Evolutionary conservation across 352 stramenopile species (phyloP), one percentile per base, ranked within the genome.

Genomic region (Phytophthora tubulina): DNA sequence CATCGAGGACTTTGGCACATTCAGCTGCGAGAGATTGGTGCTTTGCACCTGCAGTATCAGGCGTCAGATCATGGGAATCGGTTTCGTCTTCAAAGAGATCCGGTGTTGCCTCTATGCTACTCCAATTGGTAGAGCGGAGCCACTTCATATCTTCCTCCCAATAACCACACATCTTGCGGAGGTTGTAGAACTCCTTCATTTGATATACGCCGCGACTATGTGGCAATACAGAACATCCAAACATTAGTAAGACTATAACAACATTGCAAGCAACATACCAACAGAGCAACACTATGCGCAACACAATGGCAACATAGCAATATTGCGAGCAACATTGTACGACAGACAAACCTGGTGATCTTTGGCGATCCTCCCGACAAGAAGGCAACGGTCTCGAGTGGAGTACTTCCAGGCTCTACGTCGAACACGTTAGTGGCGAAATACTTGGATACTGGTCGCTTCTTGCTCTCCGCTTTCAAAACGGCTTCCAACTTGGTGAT

Each of bases 271-370:
- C 36, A 65, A 57, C 45, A 56, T 14, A 41, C 38, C 8, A 11
- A 41, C 8, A 51, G 13, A 50, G 46, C 33, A 50, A 57, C 58
- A 57, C 38, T 33, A 9, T 1, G 5, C 2, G 21, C 21, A 27
- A 21, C 21, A 21, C 21, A 21, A 21, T 21, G 21, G 21, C 21
- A 21, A 27, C 21, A 27, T 27, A 65, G 44, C 45, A 56, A 50
- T 41, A 63, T 21, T 13, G 5, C 3, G 33, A 32, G 42, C 42
- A 31, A 30, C 42, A 30, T 27, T 36, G 21, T 54, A n/a, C 8
- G 15, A 11, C 15, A 49, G 4, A 55, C 38, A 54, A 50, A 69
- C 62, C 54, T 60, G 45, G 21, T 60, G 50, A 64, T 60, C 30
- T 65, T 50, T 0, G 35, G 63, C 17, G 42, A 36, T 44, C 38